A percentile compares a stretch with the other conserved stretches of the same genome.
phyloP scores from a whole-genome alignment of 768 basidiomycete species.

The Candolleomyces efflorescens region DNA sequence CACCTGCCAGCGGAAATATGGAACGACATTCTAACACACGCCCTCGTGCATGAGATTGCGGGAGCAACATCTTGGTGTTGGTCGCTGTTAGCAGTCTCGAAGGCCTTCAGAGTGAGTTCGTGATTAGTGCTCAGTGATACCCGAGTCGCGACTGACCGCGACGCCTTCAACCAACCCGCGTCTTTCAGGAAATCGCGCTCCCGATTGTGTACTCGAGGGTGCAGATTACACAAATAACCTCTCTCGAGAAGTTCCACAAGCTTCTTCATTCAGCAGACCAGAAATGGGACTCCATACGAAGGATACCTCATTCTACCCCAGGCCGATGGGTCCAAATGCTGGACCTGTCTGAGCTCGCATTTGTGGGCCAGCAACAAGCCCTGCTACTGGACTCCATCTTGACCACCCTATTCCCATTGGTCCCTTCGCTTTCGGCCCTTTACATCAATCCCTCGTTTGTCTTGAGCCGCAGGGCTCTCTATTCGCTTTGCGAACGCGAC shows the following conservation, averaged over 20 bases:
- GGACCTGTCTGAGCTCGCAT: conserved; percentile 58
- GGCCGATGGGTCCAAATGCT: conserved; percentile 82
- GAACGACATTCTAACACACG: conserved; percentile 53
- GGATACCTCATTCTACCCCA: conserved; percentile 83
- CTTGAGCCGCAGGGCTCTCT: conserved; percentile 57
- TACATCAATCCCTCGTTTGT: conserved; percentile 52
- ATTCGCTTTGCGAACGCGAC: conserved; percentile 48
- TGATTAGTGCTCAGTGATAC: neutral
- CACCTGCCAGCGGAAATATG: conserved; percentile 70
- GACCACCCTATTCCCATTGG: conserved; percentile 57
- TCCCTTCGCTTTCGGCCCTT: conserved; percentile 58
- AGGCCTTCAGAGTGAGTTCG: conserved; percentile 38
- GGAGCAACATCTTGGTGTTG: conserved; percentile 22
- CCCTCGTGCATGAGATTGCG: conserved; percentile 20
- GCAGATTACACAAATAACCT: conserved; percentile 34
- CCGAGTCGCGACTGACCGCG: neutral
- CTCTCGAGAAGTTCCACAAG: conserved; percentile 55
- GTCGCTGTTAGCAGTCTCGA: conserved; percentile 40
- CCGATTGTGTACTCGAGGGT: conserved; percentile 65
- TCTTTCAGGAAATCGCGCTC: conserved; percentile 59
- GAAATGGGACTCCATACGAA: conserved; percentile 84
- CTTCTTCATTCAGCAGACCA: conserved; percentile 60
- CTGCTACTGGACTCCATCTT: conserved; percentile 61
- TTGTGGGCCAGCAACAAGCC: conserved; percentile 41
- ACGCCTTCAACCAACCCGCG: neutral